Evolutionary conservation across 1,139 yeast genomes (phyloP), one percentile per base, ranked within the genome.

Genomic region (Eremothecium cymbalariae): DNA sequence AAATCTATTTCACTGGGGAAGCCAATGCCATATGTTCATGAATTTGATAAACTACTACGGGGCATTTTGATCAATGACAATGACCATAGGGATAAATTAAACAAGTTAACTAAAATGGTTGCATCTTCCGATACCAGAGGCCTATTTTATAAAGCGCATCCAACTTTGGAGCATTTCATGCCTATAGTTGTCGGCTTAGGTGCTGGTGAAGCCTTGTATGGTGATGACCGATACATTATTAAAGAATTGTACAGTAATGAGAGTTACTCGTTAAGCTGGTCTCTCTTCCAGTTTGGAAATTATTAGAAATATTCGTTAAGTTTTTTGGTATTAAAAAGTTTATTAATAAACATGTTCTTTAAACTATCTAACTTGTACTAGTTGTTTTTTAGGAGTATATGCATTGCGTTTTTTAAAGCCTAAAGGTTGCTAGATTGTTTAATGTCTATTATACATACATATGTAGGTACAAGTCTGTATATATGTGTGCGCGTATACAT

Each of bases 101-200:
- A 55, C 23, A 45, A 54, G 33, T 53, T 72, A 33, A 48, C 63
- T 30, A 46, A 56, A 25, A 40, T 71, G 33, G 52, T 67, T 38
- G 33, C 48, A 13, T 50, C 56, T 12, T 48, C 56, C 1, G 41
- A 55, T 13, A 48, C 62, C 39, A 46, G 43, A 3, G 47, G 53
- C 9, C 55, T 78, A 18, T 62, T 76, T 33, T 54, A 55, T 30
- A 50, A 55, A 21, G 79, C 90, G 0, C 93, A 82, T 55, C 93
- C 93, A 5, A 72, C 85, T 0, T 61, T 74, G 31, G 93, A 82
- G 43, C 94, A 82, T 55, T 72, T 81, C 40, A 57, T 75, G 45
- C 93, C 94, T 0, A 50, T 78, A 3, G 73, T 76, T 20, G 83
- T 76, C 28, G 86, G 78, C 2, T 65, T 74, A 8, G 90, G 88